These are phyloP conservation scores for Neurospora discreta DNA, from an alignment of 495 filamentous ascomycete genomes.

Conservation along the genomic window DNA sequence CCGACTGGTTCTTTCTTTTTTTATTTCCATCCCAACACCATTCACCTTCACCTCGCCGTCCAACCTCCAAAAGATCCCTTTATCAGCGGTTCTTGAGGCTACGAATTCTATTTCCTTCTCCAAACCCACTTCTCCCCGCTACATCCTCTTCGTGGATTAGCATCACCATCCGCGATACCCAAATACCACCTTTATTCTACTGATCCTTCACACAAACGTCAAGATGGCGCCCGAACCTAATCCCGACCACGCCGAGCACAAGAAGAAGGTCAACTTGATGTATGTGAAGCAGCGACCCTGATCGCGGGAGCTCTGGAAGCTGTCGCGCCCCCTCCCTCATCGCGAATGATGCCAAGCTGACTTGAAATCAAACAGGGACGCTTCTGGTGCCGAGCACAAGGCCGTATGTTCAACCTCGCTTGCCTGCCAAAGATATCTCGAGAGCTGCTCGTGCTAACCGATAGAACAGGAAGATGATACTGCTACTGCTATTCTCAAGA, in stretches of 20 bases:
- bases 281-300: constrained; percentile 35
- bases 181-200: constrained; percentile 5
- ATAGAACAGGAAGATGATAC: constrained; percentile 67
- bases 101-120: not conserved
- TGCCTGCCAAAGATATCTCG: constrained; percentile 2
- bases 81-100: not conserved
- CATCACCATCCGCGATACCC: not conserved
- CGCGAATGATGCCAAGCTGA: constrained; percentile 16
- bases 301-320: constrained; percentile 1
- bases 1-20: not conserved
- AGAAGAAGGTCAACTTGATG: constrained; percentile 89
- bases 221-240: constrained; percentile 26
- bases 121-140: not conserved
- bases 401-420: constrained; percentile 48
- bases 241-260: constrained; percentile 58
- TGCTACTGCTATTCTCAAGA: constrained; percentile 95
- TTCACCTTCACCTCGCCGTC: constrained; percentile 1
- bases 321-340: not conserved
- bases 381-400: constrained; percentile 79
- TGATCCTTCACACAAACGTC: constrained; percentile 11
- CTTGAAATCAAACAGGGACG: constrained; percentile 50
- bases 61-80: not conserved
- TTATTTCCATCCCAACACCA: not conserved
- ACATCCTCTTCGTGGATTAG: not conserved
- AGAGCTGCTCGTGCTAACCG: constrained; percentile 11